A percentile compares a stretch with the other conserved stretches of the same genome.
Evolutionary conservation across 2,329 filamentous ascomycete species (phyloP).

Genomic region (Aspergillus tubingensis): DNA sequence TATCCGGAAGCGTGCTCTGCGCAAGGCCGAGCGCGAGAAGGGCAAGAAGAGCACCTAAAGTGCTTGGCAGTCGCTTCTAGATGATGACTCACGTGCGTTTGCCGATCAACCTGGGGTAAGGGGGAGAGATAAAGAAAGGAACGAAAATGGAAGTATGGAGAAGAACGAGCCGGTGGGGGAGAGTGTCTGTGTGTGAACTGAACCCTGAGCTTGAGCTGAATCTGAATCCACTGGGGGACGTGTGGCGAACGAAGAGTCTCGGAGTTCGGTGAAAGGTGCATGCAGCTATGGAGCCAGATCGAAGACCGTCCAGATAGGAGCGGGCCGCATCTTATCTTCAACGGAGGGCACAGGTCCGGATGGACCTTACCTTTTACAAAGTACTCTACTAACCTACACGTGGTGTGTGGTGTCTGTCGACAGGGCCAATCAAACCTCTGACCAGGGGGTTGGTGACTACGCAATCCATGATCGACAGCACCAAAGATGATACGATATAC

Average conservation of each 20-base stretch:
- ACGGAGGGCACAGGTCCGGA: too few species aligned
- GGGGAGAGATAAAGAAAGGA: neutral
- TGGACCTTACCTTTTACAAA: too few species aligned
- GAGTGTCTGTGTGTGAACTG: neutral
- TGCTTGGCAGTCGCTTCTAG: neutral
- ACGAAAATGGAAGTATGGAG: too few species aligned
- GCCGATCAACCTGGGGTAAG: neutral
- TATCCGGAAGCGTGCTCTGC: constrained; percentile 78
- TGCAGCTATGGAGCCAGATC: neutral
- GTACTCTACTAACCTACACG: neutral
- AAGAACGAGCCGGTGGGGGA: neutral
- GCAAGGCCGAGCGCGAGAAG: constrained; percentile 82
- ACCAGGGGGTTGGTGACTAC: neutral
- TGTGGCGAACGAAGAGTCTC: neutral
- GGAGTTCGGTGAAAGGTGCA: neutral
- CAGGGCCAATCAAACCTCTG: neutral
- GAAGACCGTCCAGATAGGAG: neutral
- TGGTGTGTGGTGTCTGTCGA: neutral
- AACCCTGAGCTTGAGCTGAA: neutral
- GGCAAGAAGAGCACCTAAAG: constrained; percentile 45
- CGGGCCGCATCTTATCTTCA: neutral
- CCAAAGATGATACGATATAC: neutral
- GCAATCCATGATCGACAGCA: neutral
- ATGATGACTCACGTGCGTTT: neutral
- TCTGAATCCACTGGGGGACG: neutral